Conservation (phyloP, 352 stramenopile species). For the Salisapilia sapeloensis region DNA sequence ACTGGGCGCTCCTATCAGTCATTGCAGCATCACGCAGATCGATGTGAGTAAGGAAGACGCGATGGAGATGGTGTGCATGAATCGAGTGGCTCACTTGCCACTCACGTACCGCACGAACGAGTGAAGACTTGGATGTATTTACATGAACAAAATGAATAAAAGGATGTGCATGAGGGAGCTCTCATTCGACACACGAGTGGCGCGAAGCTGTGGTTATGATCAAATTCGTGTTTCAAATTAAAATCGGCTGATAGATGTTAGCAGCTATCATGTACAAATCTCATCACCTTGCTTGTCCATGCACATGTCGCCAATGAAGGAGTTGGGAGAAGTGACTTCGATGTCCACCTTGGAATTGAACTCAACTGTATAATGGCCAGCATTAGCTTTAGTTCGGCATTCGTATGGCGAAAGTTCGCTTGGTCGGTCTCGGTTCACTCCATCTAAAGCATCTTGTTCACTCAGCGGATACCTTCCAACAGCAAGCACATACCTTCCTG, state of each 20-base stretch:
- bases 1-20: constrained; percentile 45
- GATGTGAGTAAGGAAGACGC: constrained; percentile 29
- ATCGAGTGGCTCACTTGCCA: constrained; percentile 47
- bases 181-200: too few species aligned
- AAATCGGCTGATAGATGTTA: too few species aligned
- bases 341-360: constrained; percentile 18
- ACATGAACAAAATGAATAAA: too few species aligned
- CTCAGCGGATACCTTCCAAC: constrained; percentile 50
- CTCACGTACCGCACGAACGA: constrained; percentile 62
- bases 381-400: constrained; percentile 14
- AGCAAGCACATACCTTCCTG: constrained; percentile 33
- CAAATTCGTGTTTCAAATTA: too few species aligned
- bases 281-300: too few species aligned
- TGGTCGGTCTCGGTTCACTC: constrained; percentile 8
- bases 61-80: constrained; percentile 30
- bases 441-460: constrained; percentile 29
- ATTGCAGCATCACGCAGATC: constrained; percentile 63
- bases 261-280: too few species aligned
- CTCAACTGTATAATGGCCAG: constrained; percentile 37
- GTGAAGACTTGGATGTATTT: too few species aligned
- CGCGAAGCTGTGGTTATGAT: too few species aligned
- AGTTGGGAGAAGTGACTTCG: constrained; percentile 14
- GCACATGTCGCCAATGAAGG: constrained; percentile 25
- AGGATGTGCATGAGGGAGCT: too few species aligned
- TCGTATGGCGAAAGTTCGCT: constrained; percentile 40